phyloP scores from a whole-genome alignment of 2,329 filamentous ascomycete genomes.

The Waltergamsia citrina region DNA sequence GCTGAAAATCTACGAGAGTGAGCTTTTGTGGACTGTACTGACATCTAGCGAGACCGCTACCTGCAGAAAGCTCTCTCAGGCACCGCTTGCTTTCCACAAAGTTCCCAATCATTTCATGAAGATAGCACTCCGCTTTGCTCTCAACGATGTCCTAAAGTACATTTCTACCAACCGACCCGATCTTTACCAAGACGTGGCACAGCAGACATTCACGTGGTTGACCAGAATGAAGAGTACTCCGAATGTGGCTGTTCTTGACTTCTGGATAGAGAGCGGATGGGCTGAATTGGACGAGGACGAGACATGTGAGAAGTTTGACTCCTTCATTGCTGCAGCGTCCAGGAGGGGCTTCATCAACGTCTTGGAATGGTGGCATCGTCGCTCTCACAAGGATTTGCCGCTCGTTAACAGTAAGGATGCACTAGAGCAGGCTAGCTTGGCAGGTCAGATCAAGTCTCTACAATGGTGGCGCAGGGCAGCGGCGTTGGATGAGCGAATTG shows the following conservation, averaged over 20 bases:
- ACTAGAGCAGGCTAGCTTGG: conserved; percentile 76
- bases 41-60: conserved; percentile 61
- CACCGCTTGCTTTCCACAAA: conserved; percentile 58
- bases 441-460: conserved; percentile 76
- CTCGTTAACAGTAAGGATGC: conserved; percentile 81
- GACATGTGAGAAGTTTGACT: conserved; percentile 73
- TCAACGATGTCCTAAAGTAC: conserved; percentile 67
- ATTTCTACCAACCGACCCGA: conserved; percentile 53
- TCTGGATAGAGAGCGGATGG: conserved; percentile 78
- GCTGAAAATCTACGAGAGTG: conserved; percentile 62
- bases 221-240: too few species aligned
- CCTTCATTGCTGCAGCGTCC: too few species aligned
- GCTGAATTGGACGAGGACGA: conserved; percentile 78
- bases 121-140: conserved; percentile 84
- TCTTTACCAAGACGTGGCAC: conserved; percentile 80
- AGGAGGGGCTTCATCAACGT: conserved; percentile 77
- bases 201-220: too few species aligned
- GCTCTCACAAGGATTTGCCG: conserved; percentile 61
- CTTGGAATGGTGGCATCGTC: conserved; percentile 85
- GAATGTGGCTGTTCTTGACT: conserved; percentile 75
- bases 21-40: conserved; percentile 78
- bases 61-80: conserved; percentile 62
- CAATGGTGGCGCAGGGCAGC: conserved; percentile 85
- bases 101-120: conserved; percentile 77
- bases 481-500: conserved; percentile 44